A percentile compares a stretch with the other conserved stretches of the same genome.
Evolutionary conservation across 1,284 basidiomycete genomes (phyloP).

Genomic region (Chalciporus sp.): DNA sequence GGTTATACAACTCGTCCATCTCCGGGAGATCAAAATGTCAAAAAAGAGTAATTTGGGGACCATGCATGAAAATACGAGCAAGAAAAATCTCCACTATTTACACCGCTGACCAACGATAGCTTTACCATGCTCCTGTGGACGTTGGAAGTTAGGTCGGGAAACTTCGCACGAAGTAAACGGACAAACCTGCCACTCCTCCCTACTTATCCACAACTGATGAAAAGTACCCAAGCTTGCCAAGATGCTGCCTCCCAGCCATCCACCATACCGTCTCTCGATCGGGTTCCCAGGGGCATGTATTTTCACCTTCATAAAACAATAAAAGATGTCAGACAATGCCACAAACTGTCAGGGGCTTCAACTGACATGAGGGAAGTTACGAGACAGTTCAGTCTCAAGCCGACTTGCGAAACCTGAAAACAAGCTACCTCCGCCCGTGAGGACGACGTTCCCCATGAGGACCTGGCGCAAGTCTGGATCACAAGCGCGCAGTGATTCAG

Average conservation of each 20-base stretch:
- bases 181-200: constrained; percentile 86
- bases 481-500: constrained; percentile 79
- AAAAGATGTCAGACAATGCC: constrained; percentile 7
- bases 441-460: constrained; percentile 90
- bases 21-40: no score
- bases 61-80: neutral
- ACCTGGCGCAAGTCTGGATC: constrained; percentile 92
- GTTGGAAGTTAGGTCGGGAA: constrained; percentile 4
- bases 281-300: constrained; percentile 90
- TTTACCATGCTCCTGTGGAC: constrained; percentile 70
- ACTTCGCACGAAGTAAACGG: neutral
- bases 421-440: constrained; percentile 90
- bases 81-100: constrained; percentile 49
- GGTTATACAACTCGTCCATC: neutral
- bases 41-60: neutral
- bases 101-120: constrained; percentile 78
- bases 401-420: constrained; percentile 89
- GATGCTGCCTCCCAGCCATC: constrained; percentile 94
- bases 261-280: constrained; percentile 84
- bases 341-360: constrained; percentile 1
- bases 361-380: constrained; percentile 80
- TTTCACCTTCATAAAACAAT: constrained; percentile 55
- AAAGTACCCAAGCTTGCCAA: constrained; percentile 93
- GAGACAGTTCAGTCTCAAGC: constrained; percentile 76
- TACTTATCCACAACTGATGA: constrained; percentile 94